These are phyloP conservation scores for Termitomyces sp. DNA, from an alignment of 768 basidiomycete species.

Conservation along the genomic window DNA sequence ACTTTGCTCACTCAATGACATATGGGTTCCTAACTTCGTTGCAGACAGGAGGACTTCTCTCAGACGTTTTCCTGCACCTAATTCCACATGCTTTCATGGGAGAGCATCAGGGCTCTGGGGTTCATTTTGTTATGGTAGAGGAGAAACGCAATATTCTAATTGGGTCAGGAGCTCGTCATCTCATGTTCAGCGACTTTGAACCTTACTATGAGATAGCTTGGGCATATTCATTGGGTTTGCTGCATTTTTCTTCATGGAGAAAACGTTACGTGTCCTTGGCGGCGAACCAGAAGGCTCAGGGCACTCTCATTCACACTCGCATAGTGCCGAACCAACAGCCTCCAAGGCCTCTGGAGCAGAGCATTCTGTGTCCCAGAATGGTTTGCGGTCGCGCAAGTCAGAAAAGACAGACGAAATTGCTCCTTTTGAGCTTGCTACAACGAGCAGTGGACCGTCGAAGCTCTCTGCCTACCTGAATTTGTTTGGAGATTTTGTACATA, in stretches of 20 bases:
- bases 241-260: conserved; percentile 91
- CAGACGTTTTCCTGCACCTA: conserved; percentile 89
- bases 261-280: conserved; percentile 77
- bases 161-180: conserved; percentile 45
- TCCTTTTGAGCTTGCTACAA: conserved; percentile 18
- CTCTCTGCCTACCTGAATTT: conserved; percentile 90
- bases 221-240: conserved; percentile 86
- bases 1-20: conserved; percentile 2
- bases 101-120: conserved; percentile 67
- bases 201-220: conserved; percentile 35
- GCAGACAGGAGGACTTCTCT: conserved; percentile 85
- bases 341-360: conserved; percentile 45
- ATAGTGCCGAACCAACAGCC: conserved; percentile 30
- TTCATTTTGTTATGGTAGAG: conserved; percentile 80
- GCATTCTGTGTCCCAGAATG: conserved; percentile 31
- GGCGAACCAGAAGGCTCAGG: conserved; percentile 47
- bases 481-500: conserved; percentile 91
- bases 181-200: not conserved
- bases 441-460: conserved; percentile 59
- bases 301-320: conserved; percentile 61
- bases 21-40: conserved; percentile 4
- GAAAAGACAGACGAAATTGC: conserved; percentile 21
- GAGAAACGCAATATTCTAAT: conserved; percentile 88
- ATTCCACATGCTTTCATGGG: conserved; percentile 92
- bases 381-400: conserved; percentile 43